Evolutionary conservation across 2,329 filamentous ascomycete species (phyloP), one percentile per base, ranked within the genome.

Genomic region (Arthrinium phaeospermum): DNA sequence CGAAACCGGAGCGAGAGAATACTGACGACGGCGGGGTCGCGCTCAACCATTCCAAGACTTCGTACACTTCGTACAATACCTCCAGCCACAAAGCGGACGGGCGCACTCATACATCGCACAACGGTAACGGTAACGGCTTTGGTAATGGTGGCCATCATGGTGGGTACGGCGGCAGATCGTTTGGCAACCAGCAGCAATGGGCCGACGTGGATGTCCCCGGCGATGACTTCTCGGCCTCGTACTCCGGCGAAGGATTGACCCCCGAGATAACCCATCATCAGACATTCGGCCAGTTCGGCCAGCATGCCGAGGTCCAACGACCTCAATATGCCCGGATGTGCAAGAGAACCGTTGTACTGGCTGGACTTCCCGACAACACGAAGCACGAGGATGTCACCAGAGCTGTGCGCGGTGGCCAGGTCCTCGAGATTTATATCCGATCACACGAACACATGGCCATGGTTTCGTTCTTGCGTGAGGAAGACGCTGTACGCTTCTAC

Each of bases 371-470:
- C 0, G 87, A 91, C 6, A 85, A 84, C 2, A 88, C 88, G 19
- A 92, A 90, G 0, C 89, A 93, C 77, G 86, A 86, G 67, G 93
- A 96, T 74, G 83, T 96, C 72, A 86, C 88, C 3, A 85, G 86
- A 30, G 86, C 87, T 14, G 83, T 96, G 70, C 90, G 91, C 72
- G 94, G 94, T 34, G 94, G 94, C 1, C 85, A 89, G 74, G 77
- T 97, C 14, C 81, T 95, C 14, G 92, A 94, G 74, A 84, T 96
- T 53, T 92, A 88, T 75, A 76, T 95, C 68, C 89, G 90, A 45
- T 78, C 76, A 12, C 81, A 87, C 57, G 91, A 94, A 70, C 88
- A 88, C 45, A 84, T 84, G 64, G 92, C 90, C 4, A 88, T 86
- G 57, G 85, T 96, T 1, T 93, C 94, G 0, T 96, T 96, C 78